phyloP scores from a whole-genome alignment of 1,284 basidiomycete genomes.

The Boletus mariae region DNA sequence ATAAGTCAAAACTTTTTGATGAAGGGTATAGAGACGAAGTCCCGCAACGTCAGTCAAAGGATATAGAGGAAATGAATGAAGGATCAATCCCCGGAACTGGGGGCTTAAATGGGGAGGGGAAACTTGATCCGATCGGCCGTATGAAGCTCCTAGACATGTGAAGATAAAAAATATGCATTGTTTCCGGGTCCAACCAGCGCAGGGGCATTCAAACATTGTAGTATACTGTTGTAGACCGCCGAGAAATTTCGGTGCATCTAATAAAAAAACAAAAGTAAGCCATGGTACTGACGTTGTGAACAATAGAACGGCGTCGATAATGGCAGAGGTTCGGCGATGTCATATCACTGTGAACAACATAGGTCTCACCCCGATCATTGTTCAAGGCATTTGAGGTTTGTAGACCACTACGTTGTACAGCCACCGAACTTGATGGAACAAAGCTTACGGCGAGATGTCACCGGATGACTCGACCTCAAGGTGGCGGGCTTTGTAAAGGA shows the following conservation, averaged over 20 bases:
- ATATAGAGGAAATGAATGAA: conserved; percentile 9
- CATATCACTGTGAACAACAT: conserved; percentile 17
- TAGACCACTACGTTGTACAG: conserved; percentile 10
- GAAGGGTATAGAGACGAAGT: conserved; percentile 36
- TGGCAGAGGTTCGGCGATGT: conserved; percentile 3
- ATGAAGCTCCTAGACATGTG: neutral
- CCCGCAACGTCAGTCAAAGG: conserved; percentile 36
- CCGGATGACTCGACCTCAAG: too few relatives aligned
- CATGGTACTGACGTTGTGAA: conserved; percentile 9
- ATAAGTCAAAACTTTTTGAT: neutral
- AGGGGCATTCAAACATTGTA: conserved; percentile 1
- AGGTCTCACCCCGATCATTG: conserved; percentile 34
- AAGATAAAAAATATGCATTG: conserved; percentile 19
- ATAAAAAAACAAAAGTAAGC: conserved; percentile 24
- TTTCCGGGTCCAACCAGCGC: conserved; percentile 7
- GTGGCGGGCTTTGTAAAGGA: too few relatives aligned
- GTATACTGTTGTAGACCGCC: conserved; percentile 6
- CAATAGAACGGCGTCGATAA: conserved; percentile 21
- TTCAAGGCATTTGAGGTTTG: conserved; percentile 12
- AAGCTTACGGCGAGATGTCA: neutral
- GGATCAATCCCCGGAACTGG: neutral
- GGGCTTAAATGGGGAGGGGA: conserved; percentile 22
- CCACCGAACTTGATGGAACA: conserved; percentile 13
- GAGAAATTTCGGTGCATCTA: conserved; percentile 8
- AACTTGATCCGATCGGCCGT: conserved; percentile 9